These are phyloP conservation scores for Pseudomonodictys pantanalensis DNA, from an alignment of 495 filamentous ascomycete genomes.

Conservation along the genomic window DNA sequence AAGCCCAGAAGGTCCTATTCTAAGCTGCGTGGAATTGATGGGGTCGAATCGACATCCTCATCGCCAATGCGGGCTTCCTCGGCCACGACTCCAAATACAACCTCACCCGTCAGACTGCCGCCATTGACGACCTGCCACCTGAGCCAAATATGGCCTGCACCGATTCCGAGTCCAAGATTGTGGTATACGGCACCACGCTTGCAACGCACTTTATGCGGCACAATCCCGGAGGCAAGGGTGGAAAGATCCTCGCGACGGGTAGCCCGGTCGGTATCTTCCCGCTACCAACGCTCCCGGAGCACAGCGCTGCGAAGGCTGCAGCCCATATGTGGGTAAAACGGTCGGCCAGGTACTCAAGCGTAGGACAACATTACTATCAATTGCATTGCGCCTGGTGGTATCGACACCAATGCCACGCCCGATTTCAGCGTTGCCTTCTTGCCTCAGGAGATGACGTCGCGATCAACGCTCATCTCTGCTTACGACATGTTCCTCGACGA, in stretches of 20 bases:
- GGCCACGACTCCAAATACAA: slow-evolving; percentile 1
- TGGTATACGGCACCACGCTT: slow-evolving; percentile 1
- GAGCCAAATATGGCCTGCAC: not conserved
- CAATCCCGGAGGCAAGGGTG: not conserved
- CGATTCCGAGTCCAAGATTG: not conserved
- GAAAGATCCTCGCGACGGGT: not conserved
- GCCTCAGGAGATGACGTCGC: not conserved
- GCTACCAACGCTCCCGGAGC: not conserved
- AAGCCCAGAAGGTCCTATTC: not conserved
- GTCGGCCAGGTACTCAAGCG: not conserved
- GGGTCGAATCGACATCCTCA: not conserved
- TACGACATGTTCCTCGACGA: slow-evolving; percentile 1
- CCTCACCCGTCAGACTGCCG: not conserved
- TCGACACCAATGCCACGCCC: slow-evolving; percentile 1
- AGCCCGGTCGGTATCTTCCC: not conserved
- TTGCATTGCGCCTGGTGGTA: not conserved
- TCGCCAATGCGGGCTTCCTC: not conserved
- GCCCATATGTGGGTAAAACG: not conserved
- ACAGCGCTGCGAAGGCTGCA: slow-evolving; percentile 1
- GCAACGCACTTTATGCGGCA: slow-evolving; percentile 6
- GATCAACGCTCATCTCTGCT: not conserved
- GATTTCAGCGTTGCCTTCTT: not conserved
- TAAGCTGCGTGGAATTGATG: not conserved
- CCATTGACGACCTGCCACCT: slow-evolving; percentile 4
- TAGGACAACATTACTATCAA: slow-evolving; percentile 2